A percentile compares a stretch with the other conserved stretches of the same genome.
Evolutionary conservation across 306 rosid genomes (phyloP).

Genomic region (Mucuna pruriens): DNA sequence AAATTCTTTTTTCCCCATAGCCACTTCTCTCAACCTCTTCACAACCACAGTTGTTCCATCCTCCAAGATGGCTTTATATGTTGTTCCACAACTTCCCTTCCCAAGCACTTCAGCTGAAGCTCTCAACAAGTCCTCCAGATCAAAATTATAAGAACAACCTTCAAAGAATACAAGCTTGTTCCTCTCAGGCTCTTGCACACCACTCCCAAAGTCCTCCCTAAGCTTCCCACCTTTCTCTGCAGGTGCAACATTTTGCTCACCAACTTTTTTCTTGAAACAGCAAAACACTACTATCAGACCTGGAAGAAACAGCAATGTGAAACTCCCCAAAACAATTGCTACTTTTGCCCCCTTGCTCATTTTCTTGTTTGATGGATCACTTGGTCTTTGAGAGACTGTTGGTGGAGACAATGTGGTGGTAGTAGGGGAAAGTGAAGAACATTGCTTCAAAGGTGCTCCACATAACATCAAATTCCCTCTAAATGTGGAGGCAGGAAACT

Average conservation of each 20-base stretch:
- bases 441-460: conserved; percentile 69
- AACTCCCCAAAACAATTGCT: conserved; percentile 57
- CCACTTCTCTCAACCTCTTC: conserved; percentile 75
- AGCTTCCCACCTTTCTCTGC: conserved; percentile 60
- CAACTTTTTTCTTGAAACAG: conserved; percentile 58
- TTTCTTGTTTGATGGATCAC: conserved; percentile 51
- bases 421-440: conserved; percentile 51
- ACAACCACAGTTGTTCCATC: conserved; percentile 75
- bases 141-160: conserved; percentile 66
- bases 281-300: conserved; percentile 47
- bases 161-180: conserved; percentile 67
- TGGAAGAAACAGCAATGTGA: conserved; percentile 45
- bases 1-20: conserved; percentile 66
- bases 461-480: conserved; percentile 71
- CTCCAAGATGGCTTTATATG: conserved; percentile 83
- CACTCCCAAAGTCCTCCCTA: conserved; percentile 74
- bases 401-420: conserved; percentile 35
- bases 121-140: conserved; percentile 80
- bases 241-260: conserved; percentile 40
- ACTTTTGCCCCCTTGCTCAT: conserved; percentile 51
- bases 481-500: conserved; percentile 69
- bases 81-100: conserved; percentile 80
- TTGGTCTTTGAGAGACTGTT: conserved; percentile 38
- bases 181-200: conserved; percentile 80
- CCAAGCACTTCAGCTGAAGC: conserved; percentile 90